Conservation (phyloP, 2,329 filamentous ascomycete species). For the Xylaria hypoxylon region DNA sequence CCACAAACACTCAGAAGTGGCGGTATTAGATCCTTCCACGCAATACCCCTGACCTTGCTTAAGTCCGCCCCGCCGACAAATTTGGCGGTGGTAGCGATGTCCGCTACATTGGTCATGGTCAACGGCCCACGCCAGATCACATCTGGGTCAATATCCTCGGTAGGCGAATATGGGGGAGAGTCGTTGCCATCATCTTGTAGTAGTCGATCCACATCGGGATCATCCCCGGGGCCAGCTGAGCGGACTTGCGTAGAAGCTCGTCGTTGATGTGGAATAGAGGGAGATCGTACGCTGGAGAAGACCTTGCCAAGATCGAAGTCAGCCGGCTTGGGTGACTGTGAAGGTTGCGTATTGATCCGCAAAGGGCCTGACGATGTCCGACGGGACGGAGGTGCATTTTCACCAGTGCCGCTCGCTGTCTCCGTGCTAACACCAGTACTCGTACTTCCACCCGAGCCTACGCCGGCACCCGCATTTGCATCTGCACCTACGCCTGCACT, state of each 20-base stretch:
- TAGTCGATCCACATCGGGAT: constrained; percentile 90
- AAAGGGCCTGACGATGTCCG: constrained; percentile 52
- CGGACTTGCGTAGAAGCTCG: constrained; percentile 61
- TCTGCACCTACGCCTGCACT: constrained; percentile 11
- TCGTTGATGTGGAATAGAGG: constrained; percentile 63
- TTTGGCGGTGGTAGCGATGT: constrained; percentile 81
- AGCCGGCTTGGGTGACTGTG: constrained; percentile 64
- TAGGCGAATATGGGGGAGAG: constrained; percentile 85
- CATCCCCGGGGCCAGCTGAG: constrained; percentile 72
- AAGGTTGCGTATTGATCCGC: constrained; percentile 59
- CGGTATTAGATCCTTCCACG: constrained; percentile 83
- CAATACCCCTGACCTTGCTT: constrained; percentile 58
- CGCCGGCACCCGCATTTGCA: constrained; percentile 17
- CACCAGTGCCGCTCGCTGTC: constrained; percentile 22
- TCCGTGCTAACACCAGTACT: constrained; percentile 28
- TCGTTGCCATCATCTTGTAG: constrained; percentile 84
- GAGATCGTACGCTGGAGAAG: constrained; percentile 84
- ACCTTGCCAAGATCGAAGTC: constrained; percentile 89
- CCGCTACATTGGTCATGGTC: constrained; percentile 80
- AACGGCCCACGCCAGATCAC: constrained; percentile 83
- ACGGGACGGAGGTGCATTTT: constrained; percentile 38
- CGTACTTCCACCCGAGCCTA: constrained; percentile 12
- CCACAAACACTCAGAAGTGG: constrained; percentile 77
- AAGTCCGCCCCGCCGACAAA: constrained; percentile 88
- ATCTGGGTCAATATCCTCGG: constrained; percentile 77